These are phyloP conservation scores for Bombardia bombarda DNA, from an alignment of 495 filamentous ascomycete species.

Conservation along the genomic window DNA sequence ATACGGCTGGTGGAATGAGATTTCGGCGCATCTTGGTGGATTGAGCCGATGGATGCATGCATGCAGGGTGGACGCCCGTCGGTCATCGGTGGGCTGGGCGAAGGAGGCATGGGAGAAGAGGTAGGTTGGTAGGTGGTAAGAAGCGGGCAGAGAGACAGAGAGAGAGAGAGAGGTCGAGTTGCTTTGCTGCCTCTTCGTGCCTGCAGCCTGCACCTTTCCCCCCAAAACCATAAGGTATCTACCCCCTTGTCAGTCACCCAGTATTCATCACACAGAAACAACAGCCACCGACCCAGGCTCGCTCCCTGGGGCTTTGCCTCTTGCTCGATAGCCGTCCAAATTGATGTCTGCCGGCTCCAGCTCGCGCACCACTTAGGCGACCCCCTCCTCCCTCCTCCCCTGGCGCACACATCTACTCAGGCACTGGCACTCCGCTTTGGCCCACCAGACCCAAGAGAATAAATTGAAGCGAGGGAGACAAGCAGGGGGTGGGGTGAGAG, in stretches of 20 bases:
- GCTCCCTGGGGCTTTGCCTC: no score
- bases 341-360: constrained; percentile 4
- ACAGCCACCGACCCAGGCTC: no score
- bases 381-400: no score
- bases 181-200: no score
- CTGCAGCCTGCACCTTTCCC: background rate
- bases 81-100: background rate
- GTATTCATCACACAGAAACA: no score
- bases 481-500: constrained; percentile 4
- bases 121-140: no score
- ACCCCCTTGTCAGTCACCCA: no score
- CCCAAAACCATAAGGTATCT: background rate
- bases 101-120: background rate
- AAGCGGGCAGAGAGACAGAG: no score
- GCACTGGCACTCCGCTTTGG: background rate
- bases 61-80: constrained; percentile 3
- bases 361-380: background rate
- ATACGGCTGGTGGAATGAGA: background rate
- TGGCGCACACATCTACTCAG: no score
- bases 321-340: background rate
- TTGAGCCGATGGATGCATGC: constrained; percentile 16
- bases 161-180: no score
- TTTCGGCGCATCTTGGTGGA: constrained; percentile 6
- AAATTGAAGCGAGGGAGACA: constrained; percentile 13
- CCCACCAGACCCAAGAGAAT: constrained; percentile 7